Evolutionary conservation across 192 early-diverging fungal genomes (phyloP).

Genomic region (Dissophora globulifera): DNA sequence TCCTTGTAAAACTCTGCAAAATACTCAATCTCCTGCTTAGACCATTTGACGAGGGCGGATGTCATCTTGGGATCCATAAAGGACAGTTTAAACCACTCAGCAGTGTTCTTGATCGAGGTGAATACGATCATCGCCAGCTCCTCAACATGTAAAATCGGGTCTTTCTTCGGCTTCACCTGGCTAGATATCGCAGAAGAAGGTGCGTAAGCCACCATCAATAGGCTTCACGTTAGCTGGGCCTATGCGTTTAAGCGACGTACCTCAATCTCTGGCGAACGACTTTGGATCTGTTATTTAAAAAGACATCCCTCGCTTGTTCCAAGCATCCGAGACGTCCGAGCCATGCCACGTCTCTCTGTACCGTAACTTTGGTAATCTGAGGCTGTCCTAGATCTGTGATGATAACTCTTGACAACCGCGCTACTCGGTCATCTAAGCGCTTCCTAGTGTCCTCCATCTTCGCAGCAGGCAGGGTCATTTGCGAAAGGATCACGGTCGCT

Average conservation of each 20-base stretch:
- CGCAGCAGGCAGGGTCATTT: slow-evolving; percentile 35
- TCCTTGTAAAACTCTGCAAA: slow-evolving; percentile 89
- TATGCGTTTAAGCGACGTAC: too few relatives aligned
- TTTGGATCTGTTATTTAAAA: slow-evolving; percentile 78
- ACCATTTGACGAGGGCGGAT: slow-evolving; percentile 95
- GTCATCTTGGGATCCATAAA: slow-evolving; percentile 92
- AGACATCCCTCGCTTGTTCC: slow-evolving; percentile 89
- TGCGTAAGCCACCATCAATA: too few relatives aligned
- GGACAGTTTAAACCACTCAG: slow-evolving; percentile 93
- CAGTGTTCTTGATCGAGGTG: slow-evolving; percentile 91
- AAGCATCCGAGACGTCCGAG: slow-evolving; percentile 80
- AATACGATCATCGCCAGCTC: slow-evolving; percentile 91
- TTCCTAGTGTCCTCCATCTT: slow-evolving; percentile 55
- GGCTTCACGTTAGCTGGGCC: too few relatives aligned
- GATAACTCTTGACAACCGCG: slow-evolving; percentile 54
- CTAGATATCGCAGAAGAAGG: too few relatives aligned
- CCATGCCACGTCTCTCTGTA: slow-evolving; percentile 82
- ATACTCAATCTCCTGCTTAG: slow-evolving; percentile 82
- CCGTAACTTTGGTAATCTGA: slow-evolving; percentile 81
- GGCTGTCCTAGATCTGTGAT: slow-evolving; percentile 82
- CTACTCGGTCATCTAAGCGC: slow-evolving; percentile 58
- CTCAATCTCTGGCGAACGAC: slow-evolving; percentile 83
- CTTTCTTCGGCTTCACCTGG: slow-evolving; percentile 90
- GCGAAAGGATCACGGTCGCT: slow-evolving; percentile 49
- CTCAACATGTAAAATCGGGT: slow-evolving; percentile 85